Conservation (phyloP, 371 early-diverging fungal species). For the Saksenaea oblongispora region DNA sequence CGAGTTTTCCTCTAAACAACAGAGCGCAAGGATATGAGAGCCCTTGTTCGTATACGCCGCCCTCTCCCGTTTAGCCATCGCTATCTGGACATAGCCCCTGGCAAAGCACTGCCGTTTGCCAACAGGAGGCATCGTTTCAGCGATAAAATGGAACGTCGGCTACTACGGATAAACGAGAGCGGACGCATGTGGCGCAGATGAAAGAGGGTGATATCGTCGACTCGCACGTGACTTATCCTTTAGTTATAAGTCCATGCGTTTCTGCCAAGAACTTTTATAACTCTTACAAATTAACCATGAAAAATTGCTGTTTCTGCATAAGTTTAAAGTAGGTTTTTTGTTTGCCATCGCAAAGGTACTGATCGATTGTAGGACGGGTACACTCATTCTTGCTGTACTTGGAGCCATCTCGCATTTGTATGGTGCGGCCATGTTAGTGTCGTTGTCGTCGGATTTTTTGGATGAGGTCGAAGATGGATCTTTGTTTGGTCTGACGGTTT, state of each 20-base stretch:
- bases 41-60: too few species aligned
- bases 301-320: neutral
- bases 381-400: conserved; percentile 36
- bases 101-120: too few species aligned
- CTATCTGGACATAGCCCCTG: too few species aligned
- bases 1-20: too few species aligned
- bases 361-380: conserved; percentile 49
- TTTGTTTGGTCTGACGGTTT: conserved; percentile 36
- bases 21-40: too few species aligned
- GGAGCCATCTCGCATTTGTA: conserved; percentile 36
- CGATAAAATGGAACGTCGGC: too few species aligned
- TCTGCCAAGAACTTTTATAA: neutral
- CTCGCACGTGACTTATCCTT: neutral
- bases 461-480: conserved; percentile 30
- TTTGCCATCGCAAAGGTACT: neutral
- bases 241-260: neutral
- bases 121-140: too few species aligned
- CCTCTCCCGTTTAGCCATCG: too few species aligned
- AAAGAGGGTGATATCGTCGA: too few species aligned
- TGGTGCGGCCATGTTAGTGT: conserved; percentile 33
- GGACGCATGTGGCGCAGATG: too few species aligned
- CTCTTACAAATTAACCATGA: neutral
- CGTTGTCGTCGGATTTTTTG: conserved; percentile 31
- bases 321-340: neutral
- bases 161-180: too few species aligned